A percentile compares a stretch with the other conserved stretches of the same genome.
These are phyloP conservation scores for Cynara cardunculus DNA, from an alignment of 129 eudicot species.

Conservation along the genomic window DNA sequence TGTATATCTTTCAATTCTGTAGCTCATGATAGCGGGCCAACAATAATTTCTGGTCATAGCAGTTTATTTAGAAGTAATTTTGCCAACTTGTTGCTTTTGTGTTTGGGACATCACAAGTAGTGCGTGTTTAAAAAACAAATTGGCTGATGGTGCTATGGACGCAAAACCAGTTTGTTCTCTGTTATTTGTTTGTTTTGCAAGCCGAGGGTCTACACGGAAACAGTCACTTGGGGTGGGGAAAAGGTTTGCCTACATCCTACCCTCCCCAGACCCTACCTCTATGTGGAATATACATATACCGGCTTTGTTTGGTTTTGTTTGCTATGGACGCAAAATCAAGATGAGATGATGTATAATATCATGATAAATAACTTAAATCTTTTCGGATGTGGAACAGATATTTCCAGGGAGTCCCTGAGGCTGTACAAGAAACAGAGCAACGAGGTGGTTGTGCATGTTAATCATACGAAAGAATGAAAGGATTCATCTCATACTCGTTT, in stretches of 20 bases:
- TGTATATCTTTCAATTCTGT: not conserved
- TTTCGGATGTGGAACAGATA: slow-evolving; percentile 48
- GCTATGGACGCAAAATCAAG: not conserved
- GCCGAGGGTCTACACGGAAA: no score
- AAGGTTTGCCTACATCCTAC: no score
- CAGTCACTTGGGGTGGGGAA: no score
- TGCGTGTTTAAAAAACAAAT: no score
- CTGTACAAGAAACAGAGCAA: slow-evolving; percentile 75
- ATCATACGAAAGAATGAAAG: not conserved
- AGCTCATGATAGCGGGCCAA: not conserved
- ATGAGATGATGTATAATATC: not conserved
- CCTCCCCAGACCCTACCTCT: no score
- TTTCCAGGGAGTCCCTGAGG: slow-evolving; percentile 94
- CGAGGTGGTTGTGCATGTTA: slow-evolving; percentile 94
- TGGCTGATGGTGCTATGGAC: no score
- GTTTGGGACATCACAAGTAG: not conserved
- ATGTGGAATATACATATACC: not conserved
- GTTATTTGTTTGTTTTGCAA: no score
- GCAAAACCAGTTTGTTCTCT: no score
- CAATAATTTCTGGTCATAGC: not conserved
- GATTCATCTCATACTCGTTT: not conserved
- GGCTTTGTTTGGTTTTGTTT: not conserved
- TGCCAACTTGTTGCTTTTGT: not conserved
- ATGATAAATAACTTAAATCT: not conserved
- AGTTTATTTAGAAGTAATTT: not conserved